phyloP scores from a whole-genome alignment of 495 filamentous ascomycete species.

The Penicillium coffeae region DNA sequence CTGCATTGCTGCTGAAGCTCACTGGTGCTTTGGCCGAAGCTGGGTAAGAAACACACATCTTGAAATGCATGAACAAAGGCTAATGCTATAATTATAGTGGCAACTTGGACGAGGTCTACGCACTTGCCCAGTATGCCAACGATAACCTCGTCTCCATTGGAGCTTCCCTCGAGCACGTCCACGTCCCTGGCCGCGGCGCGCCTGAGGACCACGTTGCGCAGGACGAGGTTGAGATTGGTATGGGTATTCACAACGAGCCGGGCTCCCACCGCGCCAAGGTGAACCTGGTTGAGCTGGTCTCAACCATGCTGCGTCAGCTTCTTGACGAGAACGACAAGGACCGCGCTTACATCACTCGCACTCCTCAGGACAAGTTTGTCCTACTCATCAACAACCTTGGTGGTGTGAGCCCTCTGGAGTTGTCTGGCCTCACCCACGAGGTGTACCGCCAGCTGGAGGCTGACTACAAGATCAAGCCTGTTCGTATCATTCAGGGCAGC shows the following conservation, averaged over 20 bases:
- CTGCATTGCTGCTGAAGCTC: constrained; percentile 86
- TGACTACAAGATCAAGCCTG: constrained; percentile 67
- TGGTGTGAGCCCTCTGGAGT: constrained; percentile 82
- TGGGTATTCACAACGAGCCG: constrained; percentile 98
- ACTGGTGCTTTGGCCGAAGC: constrained; percentile 76
- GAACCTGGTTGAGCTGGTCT: constrained; percentile 65
- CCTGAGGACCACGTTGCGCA: constrained; percentile 48
- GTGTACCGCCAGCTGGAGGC: constrained; percentile 71
- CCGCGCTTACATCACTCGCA: constrained; percentile 70
- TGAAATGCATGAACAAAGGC: too few species aligned
- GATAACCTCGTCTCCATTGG: constrained; percentile 83
- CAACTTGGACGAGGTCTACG: constrained; percentile 63
- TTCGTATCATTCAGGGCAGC: constrained; percentile 56
- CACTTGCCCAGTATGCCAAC: constrained; percentile 66
- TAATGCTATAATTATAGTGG: constrained; percentile 24
- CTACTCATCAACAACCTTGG: constrained; percentile 92
- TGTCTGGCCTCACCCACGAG: constrained; percentile 86
- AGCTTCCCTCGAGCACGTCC: constrained; percentile 80
- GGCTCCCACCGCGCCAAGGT: constrained; percentile 70
- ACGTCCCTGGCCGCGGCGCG: constrained; percentile 74
- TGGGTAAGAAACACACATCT: constrained; percentile 41
- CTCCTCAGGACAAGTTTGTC: constrained; percentile 59
- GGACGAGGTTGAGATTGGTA: constrained; percentile 87
- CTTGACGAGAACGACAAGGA: constrained; percentile 77
- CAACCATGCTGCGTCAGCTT: constrained; percentile 75